Evolutionary conservation across 2,329 filamentous ascomycete genomes (phyloP), one percentile per base, ranked within the genome.

Genomic region (Bipolaris zeicola): DNA sequence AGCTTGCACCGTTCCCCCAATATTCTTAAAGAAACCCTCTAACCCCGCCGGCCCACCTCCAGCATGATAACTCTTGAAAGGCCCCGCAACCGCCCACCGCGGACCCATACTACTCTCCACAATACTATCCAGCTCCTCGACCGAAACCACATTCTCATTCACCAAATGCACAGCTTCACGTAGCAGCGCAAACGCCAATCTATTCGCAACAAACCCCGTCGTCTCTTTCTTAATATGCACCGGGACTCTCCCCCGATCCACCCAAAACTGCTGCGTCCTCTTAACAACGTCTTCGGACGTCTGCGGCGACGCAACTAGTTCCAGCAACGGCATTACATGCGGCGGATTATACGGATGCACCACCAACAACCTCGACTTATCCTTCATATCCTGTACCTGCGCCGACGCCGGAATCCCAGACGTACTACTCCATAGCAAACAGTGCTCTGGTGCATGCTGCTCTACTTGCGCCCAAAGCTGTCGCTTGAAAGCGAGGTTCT

Each of bases 261-360:
- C 66, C 80, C 80, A 86, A 62, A 83, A 85, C 1, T 68, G 62
- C 26, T 80, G 49, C 4, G 81, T 82, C 6, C 70, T 67, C 4
- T 73, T 62, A 1, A 83, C 69, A 1, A 78, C 71, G 1, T 70
- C 66, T 0, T 69, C 36, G 0, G 68, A 67, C 0, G 81, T 86
- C 28, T 61, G 55, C 4, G 78, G 79, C 1, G 77, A 79, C 0
- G 83, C 83, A 0, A 87, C 84, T 31, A 87, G 75, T 67, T 87
- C 85, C 2, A 87, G 70, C 1, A 87, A 65, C 0, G 85, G 85
- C 82, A 87, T 86, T 50, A 87, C 79, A 60, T 87, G 83, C 1
- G 85, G 85, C 20, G 85, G 85, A 52, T 87, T 87, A 69, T 84
- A 87, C 0, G 85, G 85, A 66, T 87, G 85, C 3, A 85, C 83